A percentile compares a stretch with the other conserved stretches of the same genome.
Conservation (phyloP, 495 filamentous ascomycete genomes). For the Aspergillus diversus region DNA sequence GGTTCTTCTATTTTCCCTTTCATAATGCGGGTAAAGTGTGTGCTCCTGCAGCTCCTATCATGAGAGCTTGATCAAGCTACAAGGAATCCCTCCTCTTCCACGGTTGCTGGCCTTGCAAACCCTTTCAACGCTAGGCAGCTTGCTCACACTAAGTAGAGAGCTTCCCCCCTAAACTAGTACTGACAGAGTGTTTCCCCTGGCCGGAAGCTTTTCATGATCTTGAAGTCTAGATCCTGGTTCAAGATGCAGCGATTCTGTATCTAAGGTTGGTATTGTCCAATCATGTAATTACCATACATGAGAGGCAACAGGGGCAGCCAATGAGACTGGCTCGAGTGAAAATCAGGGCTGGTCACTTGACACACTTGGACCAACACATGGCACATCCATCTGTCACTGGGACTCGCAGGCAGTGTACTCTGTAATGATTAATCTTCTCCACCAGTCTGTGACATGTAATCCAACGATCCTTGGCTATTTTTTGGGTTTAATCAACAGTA, state of each 20-base stretch:
- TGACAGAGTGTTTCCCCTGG: slow-evolving; percentile 1
- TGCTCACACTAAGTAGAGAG: slow-evolving; percentile 13
- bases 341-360: slow-evolving; percentile 40
- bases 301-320: slow-evolving; percentile 22
- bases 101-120: neutral
- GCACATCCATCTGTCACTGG: slow-evolving; percentile 26
- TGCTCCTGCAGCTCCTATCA: neutral
- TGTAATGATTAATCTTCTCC: slow-evolving; percentile 10
- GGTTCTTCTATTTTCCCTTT: too few species aligned
- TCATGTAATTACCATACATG: slow-evolving; percentile 24
- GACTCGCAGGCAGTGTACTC: slow-evolving; percentile 9
- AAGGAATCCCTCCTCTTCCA: neutral
- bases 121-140: slow-evolving; percentile 11
- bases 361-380: slow-evolving; percentile 24
- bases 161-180: slow-evolving; percentile 5
- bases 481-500: neutral
- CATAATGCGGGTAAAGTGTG: too few species aligned
- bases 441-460: slow-evolving; percentile 8
- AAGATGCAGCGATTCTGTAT: slow-evolving; percentile 17
- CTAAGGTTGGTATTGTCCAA: slow-evolving; percentile 11
- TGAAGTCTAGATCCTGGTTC: slow-evolving; percentile 21
- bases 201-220: slow-evolving; percentile 7
- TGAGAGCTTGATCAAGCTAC: neutral
- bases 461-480: neutral
- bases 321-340: slow-evolving; percentile 28